A percentile compares a stretch with the other conserved stretches of the same genome.
phyloP scores from a whole-genome alignment of 768 basidiomycete species.

The Mycena rebaudengoi region DNA sequence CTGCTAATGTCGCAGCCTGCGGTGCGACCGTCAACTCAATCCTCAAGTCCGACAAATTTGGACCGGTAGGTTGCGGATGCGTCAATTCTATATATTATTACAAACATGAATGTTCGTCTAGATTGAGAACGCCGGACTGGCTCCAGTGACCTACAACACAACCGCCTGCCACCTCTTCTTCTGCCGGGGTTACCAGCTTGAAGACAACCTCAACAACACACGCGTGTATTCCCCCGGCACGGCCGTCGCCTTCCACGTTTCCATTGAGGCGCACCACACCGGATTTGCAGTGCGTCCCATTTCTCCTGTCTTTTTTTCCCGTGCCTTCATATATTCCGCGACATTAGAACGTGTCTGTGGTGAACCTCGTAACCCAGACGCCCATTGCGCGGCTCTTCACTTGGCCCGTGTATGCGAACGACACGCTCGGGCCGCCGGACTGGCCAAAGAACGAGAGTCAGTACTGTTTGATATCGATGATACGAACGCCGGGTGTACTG shows the following conservation, averaged over 20 bases:
- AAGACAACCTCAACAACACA: conserved; percentile 41
- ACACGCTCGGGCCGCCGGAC: conserved; percentile 37
- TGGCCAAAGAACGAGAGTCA: conserved; percentile 47
- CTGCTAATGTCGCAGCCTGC: conserved; percentile 40
- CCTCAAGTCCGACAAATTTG: conserved; percentile 39
- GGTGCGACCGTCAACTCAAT: conserved; percentile 38
- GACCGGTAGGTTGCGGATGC: too few species aligned
- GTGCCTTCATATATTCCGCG: background rate
- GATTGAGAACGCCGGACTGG: conserved; percentile 43
- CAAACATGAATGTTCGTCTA: too few species aligned
- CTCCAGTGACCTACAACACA: conserved; percentile 41
- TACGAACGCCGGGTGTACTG: too few species aligned
- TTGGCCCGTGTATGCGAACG: conserved; percentile 45
- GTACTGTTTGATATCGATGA: conserved; percentile 15
- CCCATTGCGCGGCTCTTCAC: conserved; percentile 39
- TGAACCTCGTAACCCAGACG: conserved; percentile 39
- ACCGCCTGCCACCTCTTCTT: conserved; percentile 44
- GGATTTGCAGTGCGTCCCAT: conserved; percentile 39
- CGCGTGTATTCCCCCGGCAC: conserved; percentile 38
- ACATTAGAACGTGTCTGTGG: conserved; percentile 44
- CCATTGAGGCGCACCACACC: conserved; percentile 45
- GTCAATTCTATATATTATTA: too few species aligned
- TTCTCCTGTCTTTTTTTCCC: background rate
- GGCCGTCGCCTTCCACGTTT: conserved; percentile 39
- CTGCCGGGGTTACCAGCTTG: conserved; percentile 43